Base-by-base conservation (phyloP, 345 rosid species). In the Eucalyptus globulus region DNA sequence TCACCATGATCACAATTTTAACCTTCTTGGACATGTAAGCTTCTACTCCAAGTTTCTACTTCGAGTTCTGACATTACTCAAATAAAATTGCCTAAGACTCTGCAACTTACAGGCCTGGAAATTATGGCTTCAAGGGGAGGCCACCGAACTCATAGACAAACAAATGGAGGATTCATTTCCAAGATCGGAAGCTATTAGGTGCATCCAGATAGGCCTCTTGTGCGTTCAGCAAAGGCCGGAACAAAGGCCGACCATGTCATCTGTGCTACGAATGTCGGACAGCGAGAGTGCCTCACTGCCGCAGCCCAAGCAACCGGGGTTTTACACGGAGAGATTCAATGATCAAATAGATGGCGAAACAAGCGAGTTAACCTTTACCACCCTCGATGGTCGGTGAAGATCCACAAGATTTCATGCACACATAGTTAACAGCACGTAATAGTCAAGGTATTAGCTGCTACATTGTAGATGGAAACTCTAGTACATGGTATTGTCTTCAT, bases 91-190 rank as follows among this genome's bases (percentile, higher is more conserved):
- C n/a, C 87, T 45, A 4, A 12, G 14, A n/a, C 22, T 19, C 26
- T 65, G 45, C 50, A 49, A 43, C 17, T 83, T 13, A 7, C 45
- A 83, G 49, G 47, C 49, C 50, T 37, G 21, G 87, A 83, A 24
- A 83, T 37, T 83, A 34, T 89, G 92, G 92, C 88, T 43, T 27
- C 88, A 90, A 89, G 90, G 89, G 17, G 58, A 56, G 29, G 86
- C 83, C 7, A 5, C 80, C 86, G 92, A 92, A 22, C 89, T 96
- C 5, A 87, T 94, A 19, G 96, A 94, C 89, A 65, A 89, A 9
- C 58, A 87, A 45, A 19, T 93, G 26, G 72, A 11, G 44, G 90
- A 89, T 12, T 88, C 86, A 6, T 90, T 31, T 80, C 65, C 91
- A 7, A 29, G 22, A 7, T 15, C 88, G 2, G 94, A 94, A 83